These are phyloP conservation scores for Fonsecaea erecta DNA, from an alignment of 2,329 filamentous ascomycete genomes.

Conservation along the genomic window DNA sequence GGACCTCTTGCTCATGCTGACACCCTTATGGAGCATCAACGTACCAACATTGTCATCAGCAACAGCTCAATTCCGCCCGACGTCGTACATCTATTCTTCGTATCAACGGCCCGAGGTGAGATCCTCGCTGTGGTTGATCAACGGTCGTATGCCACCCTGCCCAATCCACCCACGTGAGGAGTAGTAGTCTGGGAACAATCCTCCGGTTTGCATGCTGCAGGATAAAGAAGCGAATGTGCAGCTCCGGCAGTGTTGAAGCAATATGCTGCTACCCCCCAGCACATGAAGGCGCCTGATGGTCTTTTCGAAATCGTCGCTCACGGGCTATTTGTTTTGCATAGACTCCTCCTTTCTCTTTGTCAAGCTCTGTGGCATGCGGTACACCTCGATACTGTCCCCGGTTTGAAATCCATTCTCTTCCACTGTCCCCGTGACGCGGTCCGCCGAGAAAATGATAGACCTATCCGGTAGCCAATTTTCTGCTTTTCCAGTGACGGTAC, in stretches of 20 bases:
- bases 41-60: not conserved
- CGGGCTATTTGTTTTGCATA: not conserved
- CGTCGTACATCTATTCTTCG: not conserved
- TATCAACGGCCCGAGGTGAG: not conserved
- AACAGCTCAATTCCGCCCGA: not conserved
- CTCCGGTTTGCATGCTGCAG: not conserved
- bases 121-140: not conserved
- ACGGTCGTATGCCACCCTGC: not conserved
- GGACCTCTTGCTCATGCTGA: not conserved
- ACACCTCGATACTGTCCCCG: slow-evolving; percentile 13
- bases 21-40: not conserved
- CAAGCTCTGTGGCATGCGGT: not conserved
- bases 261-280: not conserved
- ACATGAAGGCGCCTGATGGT: not conserved
- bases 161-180: not conserved
- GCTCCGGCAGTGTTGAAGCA: not conserved
- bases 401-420: slow-evolving; percentile 15
- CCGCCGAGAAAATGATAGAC: slow-evolving; percentile 10
- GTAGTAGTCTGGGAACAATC: not conserved
- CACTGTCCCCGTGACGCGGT: slow-evolving; percentile 9
- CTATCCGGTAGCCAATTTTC: slow-evolving; percentile 9
- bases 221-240: not conserved
- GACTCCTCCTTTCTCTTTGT: not conserved
- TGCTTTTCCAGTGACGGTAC: not conserved
- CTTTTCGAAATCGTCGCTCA: not conserved